These are phyloP conservation scores for Flueggea neowawraea DNA, from an alignment of 441 rosid genomes.

Conservation along the genomic window DNA sequence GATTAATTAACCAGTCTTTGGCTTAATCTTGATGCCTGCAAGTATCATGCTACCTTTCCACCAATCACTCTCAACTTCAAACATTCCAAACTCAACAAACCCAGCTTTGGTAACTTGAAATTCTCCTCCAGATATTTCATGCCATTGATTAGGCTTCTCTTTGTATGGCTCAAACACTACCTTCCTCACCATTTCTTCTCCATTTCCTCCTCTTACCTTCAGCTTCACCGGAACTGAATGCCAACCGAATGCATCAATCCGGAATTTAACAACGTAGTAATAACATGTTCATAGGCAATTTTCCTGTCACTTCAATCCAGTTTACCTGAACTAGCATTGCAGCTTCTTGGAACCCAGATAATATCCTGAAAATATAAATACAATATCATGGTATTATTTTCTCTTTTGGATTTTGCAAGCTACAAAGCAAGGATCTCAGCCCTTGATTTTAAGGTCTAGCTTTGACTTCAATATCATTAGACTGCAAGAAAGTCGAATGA, in stretches of 20 bases:
- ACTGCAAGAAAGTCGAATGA: not conserved
- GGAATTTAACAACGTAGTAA: constrained; percentile 20
- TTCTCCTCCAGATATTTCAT: constrained; percentile 25
- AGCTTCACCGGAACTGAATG: constrained; percentile 27
- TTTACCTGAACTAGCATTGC: constrained; percentile 26
- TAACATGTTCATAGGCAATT: not conserved
- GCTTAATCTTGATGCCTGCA: constrained; percentile 24
- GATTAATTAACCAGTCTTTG: constrained; percentile 6
- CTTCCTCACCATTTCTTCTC: constrained; percentile 12
- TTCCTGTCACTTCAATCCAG: constrained; percentile 30
- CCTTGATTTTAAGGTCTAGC: too few relatives aligned
- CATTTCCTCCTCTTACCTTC: constrained; percentile 12
- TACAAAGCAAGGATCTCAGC: too few relatives aligned
- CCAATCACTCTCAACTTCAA: constrained; percentile 22
- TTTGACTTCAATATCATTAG: not conserved
- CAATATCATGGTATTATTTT: not conserved
- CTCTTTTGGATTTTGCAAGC: too few relatives aligned
- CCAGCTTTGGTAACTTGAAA: constrained; percentile 2
- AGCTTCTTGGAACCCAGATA: constrained; percentile 17
- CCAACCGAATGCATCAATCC: constrained; percentile 34
- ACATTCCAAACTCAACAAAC: constrained; percentile 23
- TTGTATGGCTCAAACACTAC: constrained; percentile 12
- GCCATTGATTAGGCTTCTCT: constrained; percentile 16
- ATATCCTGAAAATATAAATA: constrained; percentile 7
- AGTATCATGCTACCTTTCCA: constrained; percentile 37